Percentiles rank a stretch among this genome's conserved stretches.
Evolutionary conservation across 352 stramenopile species (phyloP).

Genomic region (Phytophthora syringae): DNA sequence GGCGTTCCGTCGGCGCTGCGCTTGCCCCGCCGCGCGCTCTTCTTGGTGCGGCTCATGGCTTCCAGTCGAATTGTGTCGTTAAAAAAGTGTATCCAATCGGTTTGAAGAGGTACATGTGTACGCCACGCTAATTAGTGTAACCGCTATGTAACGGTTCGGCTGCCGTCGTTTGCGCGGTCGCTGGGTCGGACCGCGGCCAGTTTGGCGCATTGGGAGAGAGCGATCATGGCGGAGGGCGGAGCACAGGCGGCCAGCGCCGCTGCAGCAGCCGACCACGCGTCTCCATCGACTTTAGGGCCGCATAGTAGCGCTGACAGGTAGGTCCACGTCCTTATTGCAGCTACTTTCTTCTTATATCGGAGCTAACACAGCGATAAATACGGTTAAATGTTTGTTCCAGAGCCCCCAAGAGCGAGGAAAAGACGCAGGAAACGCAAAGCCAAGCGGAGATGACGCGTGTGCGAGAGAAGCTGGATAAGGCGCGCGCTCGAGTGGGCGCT

Average conservation of each 20-base stretch:
- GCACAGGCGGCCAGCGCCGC: slow-evolving; percentile 1
- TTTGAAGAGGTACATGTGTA: slow-evolving; percentile 1
- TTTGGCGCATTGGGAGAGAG: slow-evolving; percentile 10
- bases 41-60: slow-evolving; percentile 60
- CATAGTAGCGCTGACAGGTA: slow-evolving; percentile 29
- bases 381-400: slow-evolving; percentile 2
- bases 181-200: slow-evolving; percentile 9
- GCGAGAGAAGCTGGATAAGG: slow-evolving; percentile 51
- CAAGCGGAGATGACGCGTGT: slow-evolving; percentile 43
- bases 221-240: slow-evolving; percentile 22
- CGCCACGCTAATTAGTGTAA: slow-evolving; percentile 4
- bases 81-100: neutral
- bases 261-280: slow-evolving; percentile 8
- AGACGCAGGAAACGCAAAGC: slow-evolving; percentile 1
- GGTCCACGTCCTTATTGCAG: neutral
- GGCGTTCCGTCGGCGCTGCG: slow-evolving; percentile 35
- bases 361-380: neutral
- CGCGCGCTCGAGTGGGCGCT: slow-evolving; percentile 36
- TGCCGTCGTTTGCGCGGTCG: slow-evolving; percentile 14
- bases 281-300: slow-evolving; percentile 14
- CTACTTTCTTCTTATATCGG: neutral
- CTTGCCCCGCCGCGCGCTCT: slow-evolving; percentile 49
- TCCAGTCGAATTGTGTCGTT: slow-evolving; percentile 24
- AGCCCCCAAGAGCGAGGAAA: slow-evolving; percentile 1
- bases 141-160: slow-evolving; percentile 13